Percentiles rank a stretch among this genome's conserved stretches.
phyloP scores from a whole-genome alignment of 257 asterid species.

The Solanum sejunctum region DNA sequence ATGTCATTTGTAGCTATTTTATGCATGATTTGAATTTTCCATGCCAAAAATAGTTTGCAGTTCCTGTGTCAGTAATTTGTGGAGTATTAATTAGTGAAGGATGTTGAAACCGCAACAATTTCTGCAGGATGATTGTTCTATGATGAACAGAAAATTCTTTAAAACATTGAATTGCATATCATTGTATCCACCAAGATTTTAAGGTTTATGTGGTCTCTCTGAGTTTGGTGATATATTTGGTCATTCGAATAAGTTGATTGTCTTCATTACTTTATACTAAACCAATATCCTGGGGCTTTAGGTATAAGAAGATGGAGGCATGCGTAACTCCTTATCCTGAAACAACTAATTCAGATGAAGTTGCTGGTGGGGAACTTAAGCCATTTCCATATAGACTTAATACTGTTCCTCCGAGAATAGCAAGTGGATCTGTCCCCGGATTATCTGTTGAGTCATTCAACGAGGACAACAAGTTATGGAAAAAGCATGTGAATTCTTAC shows the following conservation, averaged over 20 bases:
- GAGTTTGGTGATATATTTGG: background rate
- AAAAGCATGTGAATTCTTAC: constrained; percentile 21
- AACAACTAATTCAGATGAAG: constrained; percentile 18
- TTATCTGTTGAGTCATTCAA: constrained; percentile 15
- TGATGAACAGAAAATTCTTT: background rate
- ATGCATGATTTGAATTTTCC: background rate
- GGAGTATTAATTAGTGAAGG: background rate
- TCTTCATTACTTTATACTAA: background rate
- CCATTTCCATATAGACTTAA: constrained; percentile 28
- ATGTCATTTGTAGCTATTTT: background rate
- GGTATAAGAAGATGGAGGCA: constrained; percentile 33
- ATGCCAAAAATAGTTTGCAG: background rate
- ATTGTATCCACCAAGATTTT: background rate
- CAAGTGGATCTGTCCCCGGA: constrained; percentile 15
- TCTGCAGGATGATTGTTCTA: background rate
- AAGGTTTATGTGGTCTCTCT: background rate
- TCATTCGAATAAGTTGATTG: background rate
- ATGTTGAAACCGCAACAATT: background rate
- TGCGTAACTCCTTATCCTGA: constrained; percentile 23
- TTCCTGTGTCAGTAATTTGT: background rate
- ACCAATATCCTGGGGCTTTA: background rate
- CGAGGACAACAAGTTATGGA: constrained; percentile 26
- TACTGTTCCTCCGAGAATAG: constrained; percentile 28
- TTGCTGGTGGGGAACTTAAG: constrained; percentile 27
- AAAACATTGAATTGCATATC: background rate